Evolutionary conservation across 2,329 filamentous ascomycete species (phyloP).

Genomic region (Diaporthe sp.): DNA sequence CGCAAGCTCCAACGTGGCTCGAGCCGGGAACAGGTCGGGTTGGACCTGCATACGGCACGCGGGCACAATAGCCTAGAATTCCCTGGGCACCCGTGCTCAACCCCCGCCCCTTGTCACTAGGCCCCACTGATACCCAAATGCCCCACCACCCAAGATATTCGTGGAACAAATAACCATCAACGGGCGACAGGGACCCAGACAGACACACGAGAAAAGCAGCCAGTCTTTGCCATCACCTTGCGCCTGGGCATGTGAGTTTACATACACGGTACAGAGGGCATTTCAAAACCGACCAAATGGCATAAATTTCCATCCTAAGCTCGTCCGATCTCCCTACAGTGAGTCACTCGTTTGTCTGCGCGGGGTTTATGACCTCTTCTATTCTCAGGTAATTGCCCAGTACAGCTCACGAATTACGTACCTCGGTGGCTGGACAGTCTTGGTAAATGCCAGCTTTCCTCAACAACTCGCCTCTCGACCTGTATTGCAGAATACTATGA

Average conservation of each 20-base stretch:
- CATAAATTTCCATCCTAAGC: neutral
- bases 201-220: neutral
- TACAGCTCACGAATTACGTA: constrained; percentile 10
- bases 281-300: neutral
- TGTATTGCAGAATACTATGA: neutral
- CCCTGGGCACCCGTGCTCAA: neutral
- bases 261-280: neutral
- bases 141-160: constrained; percentile 22
- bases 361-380: neutral
- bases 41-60: constrained; percentile 3
- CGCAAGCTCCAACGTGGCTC: constrained; percentile 34
- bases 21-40: constrained; percentile 25
- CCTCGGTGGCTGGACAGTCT: neutral
- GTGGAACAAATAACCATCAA: neutral
- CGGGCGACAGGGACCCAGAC: neutral
- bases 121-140: constrained; percentile 23
- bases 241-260: no score
- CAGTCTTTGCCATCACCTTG: neutral
- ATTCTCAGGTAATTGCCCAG: neutral
- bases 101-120: neutral
- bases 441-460: neutral
- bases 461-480: neutral
- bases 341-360: neutral
- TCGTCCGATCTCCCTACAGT: neutral
- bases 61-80: neutral